Evolutionary conservation across 345 rosid species (phyloP).

Genomic region (Cardiospermum halicacabum): DNA sequence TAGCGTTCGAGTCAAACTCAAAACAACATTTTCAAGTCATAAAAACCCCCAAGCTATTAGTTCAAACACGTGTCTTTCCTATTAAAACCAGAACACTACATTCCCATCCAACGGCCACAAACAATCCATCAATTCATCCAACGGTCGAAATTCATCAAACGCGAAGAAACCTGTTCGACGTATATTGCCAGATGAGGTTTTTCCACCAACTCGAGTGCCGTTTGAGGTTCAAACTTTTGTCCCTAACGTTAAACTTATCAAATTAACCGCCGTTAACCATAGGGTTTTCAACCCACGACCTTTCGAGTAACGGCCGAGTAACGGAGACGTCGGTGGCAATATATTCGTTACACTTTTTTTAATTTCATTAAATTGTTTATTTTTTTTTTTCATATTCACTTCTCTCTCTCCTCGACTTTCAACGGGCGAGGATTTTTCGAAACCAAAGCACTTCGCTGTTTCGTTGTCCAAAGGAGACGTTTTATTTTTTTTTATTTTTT

Average conservation of each 20-base stretch:
- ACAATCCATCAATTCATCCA: slow-evolving; percentile 22
- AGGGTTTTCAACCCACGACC: slow-evolving; percentile 6
- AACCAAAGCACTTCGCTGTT: slow-evolving; percentile 26
- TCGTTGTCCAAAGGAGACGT: slow-evolving; percentile 1
- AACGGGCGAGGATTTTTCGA: slow-evolving; percentile 84
- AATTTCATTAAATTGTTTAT: slow-evolving; percentile 5
- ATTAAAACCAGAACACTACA: slow-evolving; percentile 10
- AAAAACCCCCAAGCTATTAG: too few species aligned
- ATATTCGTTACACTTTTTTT: slow-evolving; percentile 52
- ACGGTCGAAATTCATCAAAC: neutral
- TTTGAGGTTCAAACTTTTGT: slow-evolving; percentile 56
- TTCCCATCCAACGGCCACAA: slow-evolving; percentile 32
- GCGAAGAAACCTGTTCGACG: slow-evolving; percentile 10
- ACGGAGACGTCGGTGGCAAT: slow-evolving; percentile 63
- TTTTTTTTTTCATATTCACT: neutral
- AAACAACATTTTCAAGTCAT: too few species aligned
- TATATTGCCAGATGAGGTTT: slow-evolving; percentile 9
- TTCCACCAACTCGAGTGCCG: slow-evolving; percentile 43
- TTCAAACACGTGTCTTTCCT: slow-evolving; percentile 19
- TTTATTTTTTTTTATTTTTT: slow-evolving; percentile 11
- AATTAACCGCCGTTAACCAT: slow-evolving; percentile 36
- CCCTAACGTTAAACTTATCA: slow-evolving; percentile 21
- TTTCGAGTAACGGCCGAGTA: slow-evolving; percentile 36
- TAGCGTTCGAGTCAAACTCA: slow-evolving; percentile 14
- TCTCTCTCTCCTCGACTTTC: slow-evolving; percentile 48